Conservation (phyloP, 495 filamentous ascomycete species). For the Podospora didyma region DNA sequence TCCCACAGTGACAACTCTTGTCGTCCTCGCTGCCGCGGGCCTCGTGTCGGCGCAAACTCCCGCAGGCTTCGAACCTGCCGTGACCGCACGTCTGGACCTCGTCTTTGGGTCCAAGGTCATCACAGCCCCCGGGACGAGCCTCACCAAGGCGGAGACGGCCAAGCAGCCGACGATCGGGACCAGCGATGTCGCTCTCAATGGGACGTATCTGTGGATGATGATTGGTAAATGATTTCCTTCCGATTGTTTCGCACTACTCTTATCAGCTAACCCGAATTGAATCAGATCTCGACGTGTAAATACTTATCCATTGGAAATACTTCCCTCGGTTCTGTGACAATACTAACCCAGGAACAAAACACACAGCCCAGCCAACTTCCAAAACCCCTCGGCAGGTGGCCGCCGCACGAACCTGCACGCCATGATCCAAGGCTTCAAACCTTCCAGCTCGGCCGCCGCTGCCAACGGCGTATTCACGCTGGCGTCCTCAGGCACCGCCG, state of each 20-base stretch:
- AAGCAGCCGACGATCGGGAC: constrained; percentile 41
- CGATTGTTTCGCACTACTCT: background rate
- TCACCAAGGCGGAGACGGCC: constrained; percentile 37
- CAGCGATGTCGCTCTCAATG: constrained; percentile 27
- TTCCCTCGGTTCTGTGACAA: background rate
- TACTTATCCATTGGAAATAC: background rate
- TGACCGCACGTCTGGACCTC: constrained; percentile 39
- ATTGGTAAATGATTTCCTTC: constrained; percentile 29
- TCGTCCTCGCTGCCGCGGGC: background rate
- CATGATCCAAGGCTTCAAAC: constrained; percentile 42
- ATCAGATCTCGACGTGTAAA: constrained; percentile 40
- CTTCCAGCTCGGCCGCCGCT: constrained; percentile 19
- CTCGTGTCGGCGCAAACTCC: constrained; percentile 36
- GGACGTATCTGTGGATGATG: constrained; percentile 44
- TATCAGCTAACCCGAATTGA: too few relatives aligned
- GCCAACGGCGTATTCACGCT: constrained; percentile 33
- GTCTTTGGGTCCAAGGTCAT: constrained; percentile 38
- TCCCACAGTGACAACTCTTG: background rate
- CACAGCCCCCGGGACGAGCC: constrained; percentile 31
- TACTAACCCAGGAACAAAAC: background rate
- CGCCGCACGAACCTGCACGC: constrained; percentile 42
- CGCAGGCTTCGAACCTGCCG: constrained; percentile 34
- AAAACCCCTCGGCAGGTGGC: constrained; percentile 29
- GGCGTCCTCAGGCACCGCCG: constrained; percentile 30
- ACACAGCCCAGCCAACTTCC: constrained; percentile 34